Conservation (phyloP, 2,329 filamentous ascomycete genomes). For the Alternaria rosae region DNA sequence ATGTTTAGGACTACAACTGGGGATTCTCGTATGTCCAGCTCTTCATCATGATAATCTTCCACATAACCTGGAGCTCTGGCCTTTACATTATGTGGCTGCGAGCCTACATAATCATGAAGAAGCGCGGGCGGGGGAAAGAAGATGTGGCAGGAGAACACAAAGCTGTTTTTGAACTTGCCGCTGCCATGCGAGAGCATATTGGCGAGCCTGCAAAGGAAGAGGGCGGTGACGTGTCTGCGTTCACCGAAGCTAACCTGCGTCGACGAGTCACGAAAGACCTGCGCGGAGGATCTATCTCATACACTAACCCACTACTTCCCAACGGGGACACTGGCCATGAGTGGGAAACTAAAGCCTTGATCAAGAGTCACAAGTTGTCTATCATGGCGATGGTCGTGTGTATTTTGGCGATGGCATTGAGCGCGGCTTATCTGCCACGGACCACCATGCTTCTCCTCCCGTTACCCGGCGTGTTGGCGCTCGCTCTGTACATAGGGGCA, state of each 20-base stretch:
- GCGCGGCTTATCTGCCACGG: background rate
- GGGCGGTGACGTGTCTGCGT: background rate
- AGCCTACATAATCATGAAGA: constrained; percentile 11
- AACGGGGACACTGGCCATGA: background rate
- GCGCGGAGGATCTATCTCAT: constrained; percentile 27
- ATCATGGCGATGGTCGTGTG: background rate
- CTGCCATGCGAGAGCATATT: constrained; percentile 21
- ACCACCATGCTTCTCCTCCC: background rate
- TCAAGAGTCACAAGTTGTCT: background rate
- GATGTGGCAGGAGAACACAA: constrained; percentile 26
- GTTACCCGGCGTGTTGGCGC: background rate
- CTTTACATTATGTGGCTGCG: constrained; percentile 25
- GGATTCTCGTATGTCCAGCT: constrained; percentile 36
- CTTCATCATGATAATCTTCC: constrained; percentile 17
- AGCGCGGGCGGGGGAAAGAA: constrained; percentile 1
- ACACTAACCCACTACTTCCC: background rate
- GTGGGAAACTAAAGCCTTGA: background rate
- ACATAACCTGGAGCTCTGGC: constrained; percentile 26
- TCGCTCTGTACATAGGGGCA: background rate
- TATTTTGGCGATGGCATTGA: background rate
- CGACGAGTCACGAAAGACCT: constrained; percentile 4
- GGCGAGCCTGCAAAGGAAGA: background rate
- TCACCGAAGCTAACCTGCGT: constrained; percentile 3
- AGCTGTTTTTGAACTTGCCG: constrained; percentile 30
- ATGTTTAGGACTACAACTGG: constrained; percentile 30